A percentile compares a stretch with the other conserved stretches of the same genome.
Conservation (phyloP, 208 protist species). For the Porcisia deanei region DNA sequence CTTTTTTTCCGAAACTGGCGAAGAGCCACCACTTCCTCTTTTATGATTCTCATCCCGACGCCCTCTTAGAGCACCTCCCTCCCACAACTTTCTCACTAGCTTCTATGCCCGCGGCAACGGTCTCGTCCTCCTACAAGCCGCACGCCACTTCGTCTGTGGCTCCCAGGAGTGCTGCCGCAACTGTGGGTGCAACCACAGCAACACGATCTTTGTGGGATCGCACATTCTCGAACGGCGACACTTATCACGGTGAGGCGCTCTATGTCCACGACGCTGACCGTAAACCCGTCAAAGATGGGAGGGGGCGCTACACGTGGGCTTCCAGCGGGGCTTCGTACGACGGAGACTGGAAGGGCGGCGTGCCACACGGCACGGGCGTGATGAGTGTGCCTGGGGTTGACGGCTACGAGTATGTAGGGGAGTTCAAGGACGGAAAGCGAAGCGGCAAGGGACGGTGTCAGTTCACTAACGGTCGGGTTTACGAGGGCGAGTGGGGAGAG, state of each 20-base stretch:
- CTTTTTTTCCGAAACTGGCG: background rate
- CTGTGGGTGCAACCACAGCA: background rate
- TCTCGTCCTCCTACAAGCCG: background rate
- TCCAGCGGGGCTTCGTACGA: conserved; percentile 55
- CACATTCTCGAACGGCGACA: conserved; percentile 73
- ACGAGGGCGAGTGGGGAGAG: conserved; percentile 79
- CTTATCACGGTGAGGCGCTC: conserved; percentile 63
- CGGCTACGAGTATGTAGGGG: conserved; percentile 75
- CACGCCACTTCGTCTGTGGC: background rate
- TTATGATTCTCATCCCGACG: background rate
- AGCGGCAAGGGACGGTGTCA: conserved; percentile 68
- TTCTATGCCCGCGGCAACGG: conserved; percentile 7
- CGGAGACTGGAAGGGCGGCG: conserved; percentile 54
- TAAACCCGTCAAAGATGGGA: conserved; percentile 54
- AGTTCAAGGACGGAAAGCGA: conserved; percentile 60
- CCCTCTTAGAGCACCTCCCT: background rate
- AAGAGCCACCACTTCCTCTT: background rate
- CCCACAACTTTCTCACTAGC: too few species aligned
- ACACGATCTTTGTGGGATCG: conserved; percentile 54
- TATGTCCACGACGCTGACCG: conserved; percentile 61
- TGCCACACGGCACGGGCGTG: conserved; percentile 61
- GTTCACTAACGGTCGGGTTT: conserved; percentile 73
- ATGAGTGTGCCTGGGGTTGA: conserved; percentile 46
- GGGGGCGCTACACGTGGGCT: conserved; percentile 68
- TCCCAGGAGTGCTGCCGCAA: background rate